These are phyloP conservation scores for Schizopora paradoxa DNA, from an alignment of 1,284 basidiomycete genomes.

Conservation along the genomic window DNA sequence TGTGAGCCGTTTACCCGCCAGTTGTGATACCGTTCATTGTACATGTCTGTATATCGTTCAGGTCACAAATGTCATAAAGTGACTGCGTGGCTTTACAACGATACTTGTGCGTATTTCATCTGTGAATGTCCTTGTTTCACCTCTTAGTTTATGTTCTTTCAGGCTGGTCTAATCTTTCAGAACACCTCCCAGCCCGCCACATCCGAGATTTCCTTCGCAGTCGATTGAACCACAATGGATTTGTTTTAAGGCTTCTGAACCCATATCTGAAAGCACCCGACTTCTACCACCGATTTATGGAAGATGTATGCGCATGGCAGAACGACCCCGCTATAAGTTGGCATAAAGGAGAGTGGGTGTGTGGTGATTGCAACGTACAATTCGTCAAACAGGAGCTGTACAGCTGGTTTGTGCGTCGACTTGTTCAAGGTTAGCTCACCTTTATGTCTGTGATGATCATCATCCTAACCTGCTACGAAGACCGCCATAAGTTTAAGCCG, in stretches of 20 bases:
- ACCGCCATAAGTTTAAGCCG: constrained; percentile 6
- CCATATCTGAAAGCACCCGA: neutral
- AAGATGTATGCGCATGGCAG: constrained; percentile 10
- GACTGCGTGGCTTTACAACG: neutral
- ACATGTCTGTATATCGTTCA: neutral
- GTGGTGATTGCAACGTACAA: constrained; percentile 1
- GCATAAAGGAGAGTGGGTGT: constrained; percentile 5
- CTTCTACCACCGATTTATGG: constrained; percentile 1
- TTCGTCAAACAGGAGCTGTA: constrained; percentile 5
- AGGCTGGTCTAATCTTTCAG: constrained; percentile 12
- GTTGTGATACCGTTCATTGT: constrained; percentile 5
- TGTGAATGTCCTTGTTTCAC: neutral
- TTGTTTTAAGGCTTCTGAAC: neutral
- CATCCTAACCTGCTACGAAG: neutral
- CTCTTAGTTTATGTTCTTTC: neutral
- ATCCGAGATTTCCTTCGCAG: constrained; percentile 6
- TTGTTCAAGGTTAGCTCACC: constrained; percentile 10
- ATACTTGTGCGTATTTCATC: constrained; percentile 4
- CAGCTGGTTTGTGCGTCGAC: constrained; percentile 10
- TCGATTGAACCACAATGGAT: neutral
- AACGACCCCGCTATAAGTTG: constrained; percentile 10
- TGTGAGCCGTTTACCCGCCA: no score
- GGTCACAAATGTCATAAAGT: constrained; percentile 6
- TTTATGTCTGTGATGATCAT: no score
- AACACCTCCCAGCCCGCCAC: neutral